Conservation (phyloP, 169 alveolate genomes). For the Plasmodium berghei region DNA sequence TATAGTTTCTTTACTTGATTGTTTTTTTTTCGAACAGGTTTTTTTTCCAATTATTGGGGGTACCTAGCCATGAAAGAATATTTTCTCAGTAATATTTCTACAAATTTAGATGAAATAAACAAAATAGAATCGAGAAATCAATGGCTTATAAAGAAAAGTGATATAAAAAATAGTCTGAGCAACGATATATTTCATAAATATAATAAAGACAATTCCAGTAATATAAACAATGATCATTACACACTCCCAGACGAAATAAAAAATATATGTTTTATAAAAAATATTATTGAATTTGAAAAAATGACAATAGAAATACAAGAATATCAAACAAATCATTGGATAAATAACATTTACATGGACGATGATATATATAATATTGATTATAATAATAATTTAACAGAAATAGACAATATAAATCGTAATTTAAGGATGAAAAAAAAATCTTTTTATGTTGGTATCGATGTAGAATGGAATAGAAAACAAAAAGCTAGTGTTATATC, state of each 20-base stretch:
- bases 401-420: constrained; percentile 37
- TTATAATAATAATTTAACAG: constrained; percentile 4
- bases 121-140: not conserved
- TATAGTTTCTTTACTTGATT: not conserved
- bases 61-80: constrained; percentile 40
- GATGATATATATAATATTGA: not conserved
- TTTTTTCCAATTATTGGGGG: constrained; percentile 41
- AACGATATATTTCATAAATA: not conserved
- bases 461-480: constrained; percentile 76
- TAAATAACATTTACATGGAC: constrained; percentile 33
- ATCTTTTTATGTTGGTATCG: constrained; percentile 53
- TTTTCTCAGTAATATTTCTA: constrained; percentile 1
- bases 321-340: constrained; percentile 40
- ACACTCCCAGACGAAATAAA: constrained; percentile 52
- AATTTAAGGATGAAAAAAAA: constrained; percentile 30
- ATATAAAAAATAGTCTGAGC: not conserved
- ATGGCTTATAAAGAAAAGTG: not conserved
- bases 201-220: not conserved
- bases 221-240: constrained; percentile 17
- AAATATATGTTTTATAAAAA: constrained; percentile 17
- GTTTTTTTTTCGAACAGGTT: constrained; percentile 8
- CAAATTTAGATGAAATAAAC: not conserved
- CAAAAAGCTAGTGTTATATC: constrained; percentile 66
- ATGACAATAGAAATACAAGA: constrained; percentile 26
- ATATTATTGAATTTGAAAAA: constrained; percentile 14